These are phyloP conservation scores for Alectoria sarmentosa DNA, from an alignment of 495 filamentous ascomycete genomes.

Conservation along the genomic window DNA sequence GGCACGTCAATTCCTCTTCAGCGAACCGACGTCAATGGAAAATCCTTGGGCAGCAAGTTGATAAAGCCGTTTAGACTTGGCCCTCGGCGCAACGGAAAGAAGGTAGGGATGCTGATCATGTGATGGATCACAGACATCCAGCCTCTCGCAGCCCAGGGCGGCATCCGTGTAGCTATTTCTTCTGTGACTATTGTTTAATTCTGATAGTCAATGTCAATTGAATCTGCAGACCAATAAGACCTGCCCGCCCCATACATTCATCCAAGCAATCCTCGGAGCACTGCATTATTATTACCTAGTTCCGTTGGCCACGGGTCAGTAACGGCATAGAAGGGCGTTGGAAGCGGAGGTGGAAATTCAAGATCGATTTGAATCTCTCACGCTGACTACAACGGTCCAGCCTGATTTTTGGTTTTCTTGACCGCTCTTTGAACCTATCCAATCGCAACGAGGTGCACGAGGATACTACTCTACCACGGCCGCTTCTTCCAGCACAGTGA, in stretches of 20 bases:
- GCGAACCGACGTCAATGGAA: background rate
- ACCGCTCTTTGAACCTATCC: conserved; percentile 7
- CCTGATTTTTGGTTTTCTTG: background rate
- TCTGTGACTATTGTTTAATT: background rate
- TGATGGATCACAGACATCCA: background rate
- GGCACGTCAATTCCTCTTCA: background rate
- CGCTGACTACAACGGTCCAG: background rate
- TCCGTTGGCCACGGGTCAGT: background rate
- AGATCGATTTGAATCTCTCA: background rate
- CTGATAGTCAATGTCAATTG: too few relatives aligned
- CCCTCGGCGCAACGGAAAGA: background rate
- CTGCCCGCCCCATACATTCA: background rate
- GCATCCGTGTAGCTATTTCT: background rate
- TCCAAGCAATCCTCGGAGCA: background rate
- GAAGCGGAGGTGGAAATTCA: too few relatives aligned
- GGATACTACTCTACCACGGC: too few relatives aligned
- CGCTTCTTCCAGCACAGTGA: background rate
- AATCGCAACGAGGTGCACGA: background rate
- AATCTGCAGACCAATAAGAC: background rate
- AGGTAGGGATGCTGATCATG: background rate
- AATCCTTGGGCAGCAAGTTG: background rate
- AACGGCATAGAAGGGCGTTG: background rate
- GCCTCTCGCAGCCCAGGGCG: too few relatives aligned
- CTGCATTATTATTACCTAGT: background rate
- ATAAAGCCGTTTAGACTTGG: background rate